Percentiles rank a stretch among this genome's conserved stretches.
These are phyloP conservation scores for Pseudotulostoma volvatum DNA, from an alignment of 495 filamentous ascomycete genomes.

Conservation along the genomic window DNA sequence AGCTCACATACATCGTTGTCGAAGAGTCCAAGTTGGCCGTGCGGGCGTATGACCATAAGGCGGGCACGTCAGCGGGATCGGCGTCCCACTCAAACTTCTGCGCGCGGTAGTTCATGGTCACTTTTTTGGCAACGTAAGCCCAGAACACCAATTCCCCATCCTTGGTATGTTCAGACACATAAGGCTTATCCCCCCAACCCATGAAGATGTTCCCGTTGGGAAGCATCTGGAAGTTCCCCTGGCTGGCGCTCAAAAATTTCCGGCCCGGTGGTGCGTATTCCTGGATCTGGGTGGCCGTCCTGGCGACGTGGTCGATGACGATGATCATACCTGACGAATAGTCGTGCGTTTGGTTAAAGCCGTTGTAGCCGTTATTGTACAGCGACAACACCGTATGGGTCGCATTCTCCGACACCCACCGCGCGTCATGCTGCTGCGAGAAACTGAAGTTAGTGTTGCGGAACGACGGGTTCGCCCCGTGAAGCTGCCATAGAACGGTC, in stretches of 20 bases:
- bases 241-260: conserved; percentile 37
- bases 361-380: conserved; percentile 40
- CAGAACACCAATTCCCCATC: conserved; percentile 38
- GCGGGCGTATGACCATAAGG: conserved; percentile 27
- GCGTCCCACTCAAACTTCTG: conserved; percentile 31
- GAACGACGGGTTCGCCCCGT: conserved; percentile 34
- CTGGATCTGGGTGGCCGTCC: conserved; percentile 31
- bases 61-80: conserved; percentile 26
- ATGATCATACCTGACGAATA: conserved; percentile 43
- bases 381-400: conserved; percentile 36
- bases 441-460: conserved; percentile 36
- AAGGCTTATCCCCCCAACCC: conserved; percentile 43
- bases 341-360: conserved; percentile 28
- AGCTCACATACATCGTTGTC: conserved; percentile 29
- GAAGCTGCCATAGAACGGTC: conserved; percentile 39
- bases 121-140: conserved; percentile 19
- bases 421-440: conserved; percentile 47
- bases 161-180: conserved; percentile 39
- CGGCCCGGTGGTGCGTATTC: conserved; percentile 25
- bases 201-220: conserved; percentile 39
- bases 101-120: conserved; percentile 30
- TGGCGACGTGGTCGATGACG: conserved; percentile 33
- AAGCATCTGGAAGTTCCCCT: conserved; percentile 44
- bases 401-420: conserved; percentile 34
- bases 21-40: conserved; percentile 14